Evolutionary conservation across 495 filamentous ascomycete genomes (phyloP).

Genomic region (Tuber borchii): DNA sequence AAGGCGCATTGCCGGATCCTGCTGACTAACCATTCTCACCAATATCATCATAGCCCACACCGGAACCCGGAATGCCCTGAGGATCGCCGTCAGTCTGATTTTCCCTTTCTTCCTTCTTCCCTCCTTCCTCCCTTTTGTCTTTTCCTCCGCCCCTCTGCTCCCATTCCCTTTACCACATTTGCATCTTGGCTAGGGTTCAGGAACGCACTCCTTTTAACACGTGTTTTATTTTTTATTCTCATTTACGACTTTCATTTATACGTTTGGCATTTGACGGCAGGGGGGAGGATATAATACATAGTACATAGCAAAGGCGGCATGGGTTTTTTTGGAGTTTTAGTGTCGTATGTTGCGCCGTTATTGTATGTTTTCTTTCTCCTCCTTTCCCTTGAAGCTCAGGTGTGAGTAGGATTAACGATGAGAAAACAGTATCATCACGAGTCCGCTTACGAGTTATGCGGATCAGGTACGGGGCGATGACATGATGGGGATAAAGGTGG

Average conservation of each 20-base stretch:
- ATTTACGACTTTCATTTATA: background rate
- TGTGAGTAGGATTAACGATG: background rate
- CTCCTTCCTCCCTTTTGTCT: too few relatives aligned
- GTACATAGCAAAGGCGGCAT: constrained; percentile 8
- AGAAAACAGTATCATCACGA: constrained; percentile 34
- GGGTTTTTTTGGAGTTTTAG: constrained; percentile 23
- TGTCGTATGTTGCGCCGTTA: constrained; percentile 32
- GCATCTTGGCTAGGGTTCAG: too few relatives aligned
- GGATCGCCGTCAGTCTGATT: too few relatives aligned
- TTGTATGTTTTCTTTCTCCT: constrained; percentile 21
- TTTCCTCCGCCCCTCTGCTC: too few relatives aligned
- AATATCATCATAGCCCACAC: background rate
- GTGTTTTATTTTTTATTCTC: background rate
- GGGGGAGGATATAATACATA: background rate
- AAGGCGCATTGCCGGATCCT: background rate
- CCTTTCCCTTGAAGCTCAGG: too few relatives aligned
- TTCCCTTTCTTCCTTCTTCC: too few relatives aligned
- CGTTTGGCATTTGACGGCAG: background rate
- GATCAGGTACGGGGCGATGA: constrained; percentile 34
- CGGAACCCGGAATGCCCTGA: background rate
- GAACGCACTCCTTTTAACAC: too few relatives aligned
- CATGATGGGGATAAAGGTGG: background rate
- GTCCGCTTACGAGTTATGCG: constrained; percentile 40
- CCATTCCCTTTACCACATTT: too few relatives aligned
- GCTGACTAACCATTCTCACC: background rate